Evolutionary conservation across 257 asterid genomes (phyloP), one percentile per base, ranked within the genome.

Genomic region (Euphrasia confusa): DNA sequence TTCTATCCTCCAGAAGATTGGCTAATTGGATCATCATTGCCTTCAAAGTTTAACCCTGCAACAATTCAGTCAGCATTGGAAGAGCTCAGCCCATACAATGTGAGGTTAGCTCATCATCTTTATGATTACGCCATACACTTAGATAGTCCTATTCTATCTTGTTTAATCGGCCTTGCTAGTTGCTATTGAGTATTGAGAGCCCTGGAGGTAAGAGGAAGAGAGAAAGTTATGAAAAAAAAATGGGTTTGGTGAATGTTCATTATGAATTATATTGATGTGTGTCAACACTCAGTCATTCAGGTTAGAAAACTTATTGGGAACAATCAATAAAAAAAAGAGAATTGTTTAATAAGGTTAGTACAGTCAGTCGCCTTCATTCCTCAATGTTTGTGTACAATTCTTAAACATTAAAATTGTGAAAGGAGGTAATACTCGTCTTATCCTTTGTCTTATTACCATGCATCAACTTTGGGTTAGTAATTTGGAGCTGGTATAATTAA

Each of bases 1-100:
- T 83, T 71, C 66, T 93, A 87, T 78, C 97, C 96, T 60, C 88
- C 94, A 56, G 58, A 81, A 73, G 97, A 93, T 82, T 93, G 97
- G 99, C 78, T 93, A 61, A 96, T 82, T 63, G 95, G 92, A 65
- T 83, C 99, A 53, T 93, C 97, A 68, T 74, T 93, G 81, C 94
- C 94, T 67, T 85, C 87, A 58, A 85, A 78, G 69, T 93, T 82
- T 64, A 78, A 68, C 63, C 73, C 90, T 64, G 83, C 72, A 57
- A 54, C 64, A 27, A 80, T 89, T 33, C 82, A 75, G 75, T 82
- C 88, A 67, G 84, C 86, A 68, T 49, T 93, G 68, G 64, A 87
- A 75, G 96, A 87, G 76, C 99, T 93, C 50, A 84, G 74, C 73
- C 89, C 91, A 30, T 54, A 70, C 60, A 89, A 69, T 68, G 85